Base-by-base conservation (phyloP, 768 basidiomycete genomes). In the Rubroboletus satanas region DNA sequence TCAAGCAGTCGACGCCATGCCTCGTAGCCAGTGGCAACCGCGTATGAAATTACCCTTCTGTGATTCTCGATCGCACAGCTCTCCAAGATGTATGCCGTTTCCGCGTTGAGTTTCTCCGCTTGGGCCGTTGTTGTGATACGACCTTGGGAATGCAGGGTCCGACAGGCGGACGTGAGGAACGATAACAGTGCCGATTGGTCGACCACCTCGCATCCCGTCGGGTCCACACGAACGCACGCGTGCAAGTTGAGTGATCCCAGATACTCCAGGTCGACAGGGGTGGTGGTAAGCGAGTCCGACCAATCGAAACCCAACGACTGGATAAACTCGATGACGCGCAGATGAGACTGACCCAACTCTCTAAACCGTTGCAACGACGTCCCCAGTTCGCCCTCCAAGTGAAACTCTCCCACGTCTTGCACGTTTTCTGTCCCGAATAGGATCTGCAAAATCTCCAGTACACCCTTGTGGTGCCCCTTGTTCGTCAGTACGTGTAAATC, bases 1-100 rank as follows among this genome's bases (percentile, higher is more conserved):
- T 96, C 91, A 49, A 98, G 77, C 36, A 94, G 67, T 37, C 86
- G 78, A 54, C 87, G 83, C 95, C 95, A 98, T 0, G 94, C 79
- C 55, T 88, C 85, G 66, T 91, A 88, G 37, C 87, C 85, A 8
- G 75, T 75, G 5, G 82, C 80, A 23, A 85, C 77, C 12, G 93
- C 87, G 64, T 86, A 79, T 3, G 81, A 75, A 8, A 98, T 82
- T 65, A 90, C 84, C 12, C 93, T 83, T 18, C 90, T 84, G 66
- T 93, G 88, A 62, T 98, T 98, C 70, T 94, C 93, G 51, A 88
- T 78, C 0, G 84, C 88, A 55, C 93, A 89, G 51, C 90, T 90
- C 66, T 89, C 85, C 57, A 97, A 63, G 43, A 98, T 80, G 59
- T 92, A 93, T 0, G 73, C 74, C 9, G 81, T 83, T 71, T 98